Conservation (phyloP, 2,329 filamentous ascomycete species). For the Macrophomina tecta region DNA sequence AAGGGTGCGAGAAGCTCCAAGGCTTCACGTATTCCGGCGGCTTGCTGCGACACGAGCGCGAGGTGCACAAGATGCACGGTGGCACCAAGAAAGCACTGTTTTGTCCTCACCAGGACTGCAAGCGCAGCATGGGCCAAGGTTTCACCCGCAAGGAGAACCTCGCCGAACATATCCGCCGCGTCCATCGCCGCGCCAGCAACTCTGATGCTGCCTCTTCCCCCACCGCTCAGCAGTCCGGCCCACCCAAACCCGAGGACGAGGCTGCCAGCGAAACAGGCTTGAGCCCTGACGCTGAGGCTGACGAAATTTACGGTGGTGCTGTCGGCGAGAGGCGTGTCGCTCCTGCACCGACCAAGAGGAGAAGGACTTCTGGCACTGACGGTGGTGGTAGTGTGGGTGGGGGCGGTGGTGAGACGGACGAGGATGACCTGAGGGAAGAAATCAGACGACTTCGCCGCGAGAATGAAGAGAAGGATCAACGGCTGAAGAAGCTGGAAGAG, state of each 20-base stretch:
- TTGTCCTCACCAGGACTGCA: conserved; percentile 87
- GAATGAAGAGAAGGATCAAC: conserved; percentile 49
- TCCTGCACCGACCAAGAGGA: conserved; percentile 37
- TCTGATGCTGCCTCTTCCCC: conserved; percentile 22
- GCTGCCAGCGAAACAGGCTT: conserved; percentile 9
- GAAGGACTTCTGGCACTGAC: conserved; percentile 39
- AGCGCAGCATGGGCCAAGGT: conserved; percentile 83
- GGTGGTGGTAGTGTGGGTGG: conserved; percentile 27
- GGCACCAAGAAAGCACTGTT: conserved; percentile 86
- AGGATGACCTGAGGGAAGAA: conserved; percentile 44
- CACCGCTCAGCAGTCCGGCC: conserved; percentile 2
- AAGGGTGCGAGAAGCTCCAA: conserved; percentile 87
- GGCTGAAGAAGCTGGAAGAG: conserved; percentile 43
- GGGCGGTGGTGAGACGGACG: conserved; percentile 37
- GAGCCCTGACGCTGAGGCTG: conserved; percentile 35
- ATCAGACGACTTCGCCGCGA: conserved; percentile 49
- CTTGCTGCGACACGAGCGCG: conserved; percentile 85
- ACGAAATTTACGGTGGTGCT: conserved; percentile 34
- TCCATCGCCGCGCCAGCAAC: conserved; percentile 63
- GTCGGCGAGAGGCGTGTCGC: conserved; percentile 36
- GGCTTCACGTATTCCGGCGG: conserved; percentile 96
- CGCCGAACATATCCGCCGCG: conserved; percentile 87
- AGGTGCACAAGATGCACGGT: conserved; percentile 90
- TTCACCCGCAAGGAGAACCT: conserved; percentile 95
- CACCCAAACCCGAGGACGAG: conserved; percentile 6